Evolutionary conservation across 176 grass and related monocot species (phyloP).

Genomic region (Juncus inflexus): DNA sequence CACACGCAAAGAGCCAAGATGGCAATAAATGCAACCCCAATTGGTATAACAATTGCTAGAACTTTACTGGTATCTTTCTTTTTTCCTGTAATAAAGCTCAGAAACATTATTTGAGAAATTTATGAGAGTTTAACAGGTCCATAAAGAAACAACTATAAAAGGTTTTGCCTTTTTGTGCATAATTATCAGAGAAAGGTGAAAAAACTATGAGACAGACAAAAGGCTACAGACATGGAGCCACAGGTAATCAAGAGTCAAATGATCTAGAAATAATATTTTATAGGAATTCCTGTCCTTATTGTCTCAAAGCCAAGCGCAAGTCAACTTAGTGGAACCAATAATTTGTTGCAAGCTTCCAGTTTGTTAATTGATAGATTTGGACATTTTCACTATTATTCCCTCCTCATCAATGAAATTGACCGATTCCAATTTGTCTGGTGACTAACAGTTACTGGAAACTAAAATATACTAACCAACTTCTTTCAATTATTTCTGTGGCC

Average conservation of each 20-base stretch:
- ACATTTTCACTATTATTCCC: neutral
- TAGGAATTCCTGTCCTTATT: neutral
- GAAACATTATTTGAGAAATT: neutral
- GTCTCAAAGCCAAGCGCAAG: neutral
- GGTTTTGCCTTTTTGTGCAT: too few relatives aligned
- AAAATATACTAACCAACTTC: too few relatives aligned
- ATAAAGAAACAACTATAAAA: too few relatives aligned
- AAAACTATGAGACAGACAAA: too few relatives aligned
- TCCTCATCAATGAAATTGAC: neutral
- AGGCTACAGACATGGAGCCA: too few relatives aligned
- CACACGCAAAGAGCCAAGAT: neutral
- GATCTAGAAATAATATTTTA: too few relatives aligned
- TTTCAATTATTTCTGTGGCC: too few relatives aligned
- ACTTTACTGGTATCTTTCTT: conserved; percentile 11
- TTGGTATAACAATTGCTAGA: conserved; percentile 8
- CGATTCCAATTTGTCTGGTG: neutral
- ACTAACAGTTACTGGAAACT: neutral
- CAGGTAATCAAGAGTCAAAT: too few relatives aligned
- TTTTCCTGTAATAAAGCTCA: conserved; percentile 1
- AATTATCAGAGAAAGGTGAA: too few relatives aligned
- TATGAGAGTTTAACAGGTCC: too few relatives aligned
- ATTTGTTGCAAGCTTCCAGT: neutral
- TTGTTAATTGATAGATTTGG: neutral
- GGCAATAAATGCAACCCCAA: conserved; percentile 12
- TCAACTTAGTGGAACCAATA: neutral